These are phyloP conservation scores for Monilinia polystroma DNA, from an alignment of 2,329 filamentous ascomycete genomes.

Conservation along the genomic window DNA sequence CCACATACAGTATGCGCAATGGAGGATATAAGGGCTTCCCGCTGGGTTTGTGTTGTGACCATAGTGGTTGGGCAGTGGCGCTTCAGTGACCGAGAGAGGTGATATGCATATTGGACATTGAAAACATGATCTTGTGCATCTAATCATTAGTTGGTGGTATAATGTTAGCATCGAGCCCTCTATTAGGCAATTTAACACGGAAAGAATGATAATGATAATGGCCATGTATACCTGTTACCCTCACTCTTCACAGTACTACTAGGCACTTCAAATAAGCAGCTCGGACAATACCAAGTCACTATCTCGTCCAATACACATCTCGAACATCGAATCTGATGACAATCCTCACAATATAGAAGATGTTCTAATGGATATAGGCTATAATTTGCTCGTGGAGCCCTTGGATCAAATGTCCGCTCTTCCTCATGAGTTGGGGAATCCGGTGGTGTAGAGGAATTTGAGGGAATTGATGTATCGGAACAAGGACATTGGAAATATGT, in stretches of 20 bases:
- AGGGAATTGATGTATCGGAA: conserved; percentile 47
- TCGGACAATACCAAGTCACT: conserved; percentile 92
- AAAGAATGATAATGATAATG: neutral
- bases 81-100: conserved; percentile 66
- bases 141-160: conserved; percentile 40
- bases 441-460: conserved; percentile 39
- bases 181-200: neutral
- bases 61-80: neutral
- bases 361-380: conserved; percentile 91
- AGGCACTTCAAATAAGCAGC: conserved; percentile 92
- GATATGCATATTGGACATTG: conserved; percentile 88
- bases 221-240: conserved; percentile 71
- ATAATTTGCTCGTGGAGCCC: conserved; percentile 81
- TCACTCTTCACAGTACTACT: conserved; percentile 90
- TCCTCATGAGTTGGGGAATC: conserved; percentile 58
- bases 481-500: conserved; percentile 68
- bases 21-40: conserved; percentile 68
- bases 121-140: conserved; percentile 92
- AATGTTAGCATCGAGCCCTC: conserved; percentile 5
- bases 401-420: conserved; percentile 81
- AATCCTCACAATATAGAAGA: conserved; percentile 95
- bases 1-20: conserved; percentile 93
- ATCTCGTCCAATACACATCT: conserved; percentile 92
- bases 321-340: conserved; percentile 91
- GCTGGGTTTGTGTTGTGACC: conserved; percentile 29